phyloP scores from a whole-genome alignment of 2,329 filamentous ascomycete species.

The Rugonectria rugulosa region DNA sequence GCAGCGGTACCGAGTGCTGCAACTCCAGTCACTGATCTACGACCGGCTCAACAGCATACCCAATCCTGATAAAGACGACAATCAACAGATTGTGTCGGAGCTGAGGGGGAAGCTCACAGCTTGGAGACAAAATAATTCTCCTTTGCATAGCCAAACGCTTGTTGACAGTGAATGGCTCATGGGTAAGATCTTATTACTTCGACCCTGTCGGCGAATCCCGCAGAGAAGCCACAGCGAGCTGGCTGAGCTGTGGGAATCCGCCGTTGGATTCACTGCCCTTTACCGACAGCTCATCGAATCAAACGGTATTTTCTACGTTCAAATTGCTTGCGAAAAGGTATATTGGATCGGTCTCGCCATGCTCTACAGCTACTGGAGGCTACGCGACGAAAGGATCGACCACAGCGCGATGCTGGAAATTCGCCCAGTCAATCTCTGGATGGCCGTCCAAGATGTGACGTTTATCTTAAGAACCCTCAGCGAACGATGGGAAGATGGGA shows the following conservation, averaged over 20 bases:
- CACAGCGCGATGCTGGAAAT: neutral
- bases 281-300: slow-evolving; percentile 35
- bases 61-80: neutral
- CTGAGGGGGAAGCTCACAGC: slow-evolving; percentile 16
- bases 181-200: slow-evolving; percentile 30
- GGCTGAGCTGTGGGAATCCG: slow-evolving; percentile 29
- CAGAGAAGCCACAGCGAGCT: slow-evolving; percentile 20
- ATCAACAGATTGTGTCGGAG: neutral
- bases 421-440: slow-evolving; percentile 29
- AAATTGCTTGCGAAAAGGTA: slow-evolving; percentile 35
- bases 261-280: slow-evolving; percentile 23
- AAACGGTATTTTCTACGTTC: slow-evolving; percentile 36
- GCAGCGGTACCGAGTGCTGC: slow-evolving; percentile 33
- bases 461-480: slow-evolving; percentile 31
- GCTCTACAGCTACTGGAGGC: slow-evolving; percentile 33
- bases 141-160: slow-evolving; percentile 25
- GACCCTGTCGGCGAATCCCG: slow-evolving; percentile 30
- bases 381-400: neutral
- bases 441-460: slow-evolving; percentile 30
- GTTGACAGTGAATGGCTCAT: slow-evolving; percentile 36
- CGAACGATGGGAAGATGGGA: slow-evolving; percentile 37
- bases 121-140: slow-evolving; percentile 25
- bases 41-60: slow-evolving; percentile 21
- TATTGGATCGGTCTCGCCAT: slow-evolving; percentile 35
- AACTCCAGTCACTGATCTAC: slow-evolving; percentile 35